phyloP scores from a whole-genome alignment of 495 filamentous ascomycete species.

The Penicillium canariense region DNA sequence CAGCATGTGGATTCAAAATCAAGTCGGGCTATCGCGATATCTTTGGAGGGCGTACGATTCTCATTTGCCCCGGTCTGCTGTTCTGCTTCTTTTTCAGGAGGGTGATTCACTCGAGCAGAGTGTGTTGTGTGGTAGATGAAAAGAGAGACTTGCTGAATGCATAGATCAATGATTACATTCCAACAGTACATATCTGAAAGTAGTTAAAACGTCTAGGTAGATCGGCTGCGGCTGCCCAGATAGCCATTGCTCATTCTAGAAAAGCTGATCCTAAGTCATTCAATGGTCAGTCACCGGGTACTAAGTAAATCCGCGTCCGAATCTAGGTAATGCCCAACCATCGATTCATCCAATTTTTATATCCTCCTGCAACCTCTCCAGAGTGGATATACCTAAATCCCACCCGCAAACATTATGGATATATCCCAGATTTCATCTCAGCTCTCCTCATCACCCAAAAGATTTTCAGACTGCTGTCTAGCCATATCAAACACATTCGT shows the following conservation, averaged over 20 bases:
- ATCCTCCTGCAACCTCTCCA: neutral
- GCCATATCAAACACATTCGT: conserved; percentile 45
- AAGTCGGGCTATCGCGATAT: conserved; percentile 39
- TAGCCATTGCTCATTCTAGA: neutral
- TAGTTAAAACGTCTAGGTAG: neutral
- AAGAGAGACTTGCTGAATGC: conserved; percentile 32
- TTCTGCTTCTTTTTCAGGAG: conserved; percentile 17
- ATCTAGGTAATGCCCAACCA: neutral
- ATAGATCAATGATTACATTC: conserved; percentile 26
- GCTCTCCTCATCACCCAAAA: conserved; percentile 23
- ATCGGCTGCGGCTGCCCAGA: no score
- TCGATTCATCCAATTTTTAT: neutral
- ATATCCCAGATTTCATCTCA: conserved; percentile 19
- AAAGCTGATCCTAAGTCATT: neutral
- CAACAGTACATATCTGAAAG: conserved; percentile 3
- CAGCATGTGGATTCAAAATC: conserved; percentile 21
- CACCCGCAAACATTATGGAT: conserved; percentile 24
- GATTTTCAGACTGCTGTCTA: conserved; percentile 48
- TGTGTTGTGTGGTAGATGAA: conserved; percentile 26
- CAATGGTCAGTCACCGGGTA: neutral
- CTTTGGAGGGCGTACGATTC: conserved; percentile 27
- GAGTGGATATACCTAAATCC: neutral
- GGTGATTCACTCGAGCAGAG: conserved; percentile 17
- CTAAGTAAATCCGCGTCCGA: conserved; percentile 3
- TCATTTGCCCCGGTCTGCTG: conserved; percentile 27